Conservation (phyloP, 495 filamentous ascomycete genomes). For the Cercophora sp. region DNA sequence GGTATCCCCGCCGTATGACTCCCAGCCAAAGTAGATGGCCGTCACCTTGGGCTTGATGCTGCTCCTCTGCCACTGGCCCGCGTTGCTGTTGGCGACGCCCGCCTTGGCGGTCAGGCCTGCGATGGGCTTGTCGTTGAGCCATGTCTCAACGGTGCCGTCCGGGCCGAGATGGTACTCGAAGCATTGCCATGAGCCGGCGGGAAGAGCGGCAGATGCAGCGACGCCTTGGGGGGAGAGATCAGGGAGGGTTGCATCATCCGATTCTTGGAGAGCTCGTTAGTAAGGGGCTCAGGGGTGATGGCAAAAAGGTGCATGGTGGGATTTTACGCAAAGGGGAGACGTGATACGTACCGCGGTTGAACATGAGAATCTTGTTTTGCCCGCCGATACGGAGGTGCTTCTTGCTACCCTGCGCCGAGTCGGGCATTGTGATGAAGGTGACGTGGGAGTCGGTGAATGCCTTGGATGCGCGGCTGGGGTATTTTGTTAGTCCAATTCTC, state of each 20-base stretch:
- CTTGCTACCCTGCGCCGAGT: conserved; percentile 47
- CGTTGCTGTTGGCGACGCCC: conserved; percentile 46
- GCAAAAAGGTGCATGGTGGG: no score
- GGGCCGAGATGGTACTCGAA: conserved; percentile 55
- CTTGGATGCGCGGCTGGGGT: conserved; percentile 46
- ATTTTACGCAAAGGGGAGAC: no score
- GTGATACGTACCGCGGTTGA: no score
- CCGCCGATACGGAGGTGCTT: conserved; percentile 58
- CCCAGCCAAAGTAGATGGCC: conserved; percentile 57
- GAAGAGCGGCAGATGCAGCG: conserved; percentile 45
- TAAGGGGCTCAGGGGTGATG: no score
- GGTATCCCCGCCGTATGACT: conserved; percentile 53
- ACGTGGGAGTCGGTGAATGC: conserved; percentile 53
- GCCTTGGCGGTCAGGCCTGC: conserved; percentile 44
- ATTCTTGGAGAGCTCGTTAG: no score
- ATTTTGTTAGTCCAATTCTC: conserved; percentile 22
- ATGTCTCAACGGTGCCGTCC: conserved; percentile 55
- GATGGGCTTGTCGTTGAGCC: conserved; percentile 49
- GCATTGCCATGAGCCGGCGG: conserved; percentile 48
- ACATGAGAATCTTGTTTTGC: conserved; percentile 55
- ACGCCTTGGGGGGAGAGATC: conserved; percentile 55
- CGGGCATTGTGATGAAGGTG: conserved; percentile 59
- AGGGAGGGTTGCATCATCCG: conserved; percentile 57
- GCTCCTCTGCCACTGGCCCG: conserved; percentile 47
- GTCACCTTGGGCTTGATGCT: conserved; percentile 45